Evolutionary conservation across 495 filamentous ascomycete species (phyloP), one percentile per base, ranked within the genome.

Genomic region (Trichoderma virens): DNA sequence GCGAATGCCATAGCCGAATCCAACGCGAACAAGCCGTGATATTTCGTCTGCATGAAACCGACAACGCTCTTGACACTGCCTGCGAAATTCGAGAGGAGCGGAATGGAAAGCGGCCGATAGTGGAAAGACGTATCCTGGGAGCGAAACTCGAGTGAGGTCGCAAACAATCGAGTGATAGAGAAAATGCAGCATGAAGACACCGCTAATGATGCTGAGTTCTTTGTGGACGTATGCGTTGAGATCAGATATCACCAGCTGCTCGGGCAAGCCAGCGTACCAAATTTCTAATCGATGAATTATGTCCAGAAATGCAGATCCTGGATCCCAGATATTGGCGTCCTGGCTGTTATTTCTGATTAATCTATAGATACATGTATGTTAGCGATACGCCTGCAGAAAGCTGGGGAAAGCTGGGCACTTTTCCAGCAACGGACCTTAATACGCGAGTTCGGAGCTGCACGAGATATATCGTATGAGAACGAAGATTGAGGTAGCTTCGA

Each of bases 61-160:
- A 38, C 63, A 64, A 16, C 63, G 27, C 35, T 64, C 63, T 43
- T 64, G 63, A 51, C 63, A 64, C 28, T 64, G 63, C 25, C 51
- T 38, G n/a, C 39, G 63, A 25, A 64, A 64, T 28, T 51, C 32
- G 0, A 35, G 47, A 5, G 63, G 63, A 2, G 30, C 51, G 18
- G 43, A 51, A 31, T 32, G 51, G 32, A 60, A 64, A 7, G 51
- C 31, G n/a, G 63, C 31, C 38, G 63, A 51, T 8, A 64, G 63
- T 6, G 63, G 63, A 27, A 64, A 64, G 47, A 59, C 63, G 25
- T 56, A 64, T 28, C 63, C 63, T 43, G 63, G 63, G 14, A 64
- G 39, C 14, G 47, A 64, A 11, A 59, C 35, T 23, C 63, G 31
- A 2, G 51, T 60, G 18, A 64, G 39, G 28, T 64, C 63, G 16